These are phyloP conservation scores for Lecanicillium sp. DNA, from an alignment of 2,329 filamentous ascomycete genomes.

Conservation along the genomic window DNA sequence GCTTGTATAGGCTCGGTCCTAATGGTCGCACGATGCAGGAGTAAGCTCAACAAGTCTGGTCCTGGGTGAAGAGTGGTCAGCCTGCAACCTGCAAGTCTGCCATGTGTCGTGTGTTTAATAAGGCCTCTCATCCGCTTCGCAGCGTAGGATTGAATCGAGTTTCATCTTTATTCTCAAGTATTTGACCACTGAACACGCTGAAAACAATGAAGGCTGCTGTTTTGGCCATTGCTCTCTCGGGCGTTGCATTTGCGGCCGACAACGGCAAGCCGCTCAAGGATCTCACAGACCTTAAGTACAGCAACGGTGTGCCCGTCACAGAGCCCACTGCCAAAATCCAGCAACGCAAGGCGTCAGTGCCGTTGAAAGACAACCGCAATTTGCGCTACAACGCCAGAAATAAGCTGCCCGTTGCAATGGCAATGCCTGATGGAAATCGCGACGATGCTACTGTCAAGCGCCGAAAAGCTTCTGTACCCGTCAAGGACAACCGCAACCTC, in stretches of 20 bases:
- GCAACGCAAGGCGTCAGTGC: not conserved
- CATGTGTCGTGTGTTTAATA: not conserved
- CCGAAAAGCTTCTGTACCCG: not conserved
- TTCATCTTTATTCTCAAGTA: too few relatives aligned
- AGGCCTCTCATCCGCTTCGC: not conserved
- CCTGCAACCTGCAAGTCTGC: not conserved
- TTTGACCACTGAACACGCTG: too few relatives aligned
- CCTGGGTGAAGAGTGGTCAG: not conserved
- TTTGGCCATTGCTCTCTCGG: not conserved
- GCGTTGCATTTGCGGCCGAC: slow-evolving; percentile 1
- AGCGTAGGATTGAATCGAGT: not conserved
- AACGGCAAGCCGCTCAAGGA: slow-evolving; percentile 1
- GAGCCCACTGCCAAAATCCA: not conserved
- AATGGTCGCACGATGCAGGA: not conserved
- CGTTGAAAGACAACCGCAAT: not conserved
- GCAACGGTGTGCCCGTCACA: not conserved
- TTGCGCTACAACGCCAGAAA: not conserved
- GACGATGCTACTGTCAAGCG: not conserved
- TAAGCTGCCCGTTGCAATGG: not conserved
- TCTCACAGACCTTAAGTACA: slow-evolving; percentile 3
- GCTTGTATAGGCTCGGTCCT: slow-evolving; percentile 1
- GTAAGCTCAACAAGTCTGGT: not conserved
- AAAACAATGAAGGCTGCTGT: slow-evolving; percentile 2
- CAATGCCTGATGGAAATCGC: not conserved
- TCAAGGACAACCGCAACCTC: slow-evolving; percentile 1